Conservation (phyloP, 2,329 filamentous ascomycete genomes). For the Clonostachys solani region DNA sequence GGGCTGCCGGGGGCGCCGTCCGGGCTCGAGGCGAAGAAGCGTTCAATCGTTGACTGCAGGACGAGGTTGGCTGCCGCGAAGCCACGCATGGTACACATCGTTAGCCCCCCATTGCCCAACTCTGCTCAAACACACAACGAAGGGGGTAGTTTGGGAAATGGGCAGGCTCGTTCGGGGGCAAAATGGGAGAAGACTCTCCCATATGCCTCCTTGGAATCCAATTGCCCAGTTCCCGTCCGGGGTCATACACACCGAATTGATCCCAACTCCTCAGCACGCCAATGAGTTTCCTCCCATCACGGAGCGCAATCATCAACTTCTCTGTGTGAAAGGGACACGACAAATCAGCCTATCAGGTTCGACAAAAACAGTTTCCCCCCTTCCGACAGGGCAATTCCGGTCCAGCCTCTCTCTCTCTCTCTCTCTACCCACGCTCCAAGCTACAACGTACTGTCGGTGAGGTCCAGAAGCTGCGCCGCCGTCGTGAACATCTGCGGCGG, state of each 20-base stretch:
- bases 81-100: background rate
- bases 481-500: conserved; percentile 98
- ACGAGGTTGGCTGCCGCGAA: conserved; percentile 75
- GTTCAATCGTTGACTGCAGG: conserved; percentile 86
- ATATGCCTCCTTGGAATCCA: too few species aligned
- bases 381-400: background rate
- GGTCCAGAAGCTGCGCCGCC: conserved; percentile 87
- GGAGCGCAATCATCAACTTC: conserved; percentile 87
- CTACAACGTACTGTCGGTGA: conserved; percentile 82
- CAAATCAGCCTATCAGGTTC: background rate
- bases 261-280: conserved; percentile 95
- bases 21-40: conserved; percentile 66
- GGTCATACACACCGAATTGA: conserved; percentile 73
- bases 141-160: background rate
- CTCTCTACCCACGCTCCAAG: background rate
- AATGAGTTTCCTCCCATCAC: conserved; percentile 90
- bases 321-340: conserved; percentile 48
- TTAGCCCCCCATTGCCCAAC: background rate
- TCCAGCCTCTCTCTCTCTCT: background rate
- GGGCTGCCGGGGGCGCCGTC: conserved; percentile 25
- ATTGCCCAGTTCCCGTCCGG: too few species aligned
- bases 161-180: too few species aligned
- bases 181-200: too few species aligned
- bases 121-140: background rate
- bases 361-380: background rate